phyloP scores from a whole-genome alignment of 2,329 filamentous ascomycete species.

The Xylariales sp. region DNA sequence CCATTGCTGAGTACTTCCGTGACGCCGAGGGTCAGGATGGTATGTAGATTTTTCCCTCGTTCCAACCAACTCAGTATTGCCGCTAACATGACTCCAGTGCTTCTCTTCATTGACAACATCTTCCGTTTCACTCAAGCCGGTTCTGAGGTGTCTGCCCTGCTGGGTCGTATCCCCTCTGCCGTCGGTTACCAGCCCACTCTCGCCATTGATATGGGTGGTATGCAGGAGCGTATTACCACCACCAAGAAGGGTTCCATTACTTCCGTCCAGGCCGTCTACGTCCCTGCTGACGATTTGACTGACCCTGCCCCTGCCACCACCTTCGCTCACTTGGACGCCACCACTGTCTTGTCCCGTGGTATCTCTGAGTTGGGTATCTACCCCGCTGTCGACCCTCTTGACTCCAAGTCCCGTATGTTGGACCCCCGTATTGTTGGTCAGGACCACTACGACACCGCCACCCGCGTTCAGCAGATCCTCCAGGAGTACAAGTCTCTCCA shows the following conservation, averaged over 20 bases:
- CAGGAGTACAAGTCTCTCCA: constrained; percentile 99
- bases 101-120: constrained; percentile 99
- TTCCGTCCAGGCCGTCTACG: constrained; percentile 99
- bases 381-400: constrained; percentile 98
- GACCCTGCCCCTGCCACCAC: constrained; percentile 98
- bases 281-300: constrained; percentile 99
- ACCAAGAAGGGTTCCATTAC: constrained; percentile 99
- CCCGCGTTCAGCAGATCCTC: constrained; percentile 96
- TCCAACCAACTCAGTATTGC: not conserved
- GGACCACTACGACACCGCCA: constrained; percentile 94
- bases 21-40: constrained; percentile 78
- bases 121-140: constrained; percentile 99
- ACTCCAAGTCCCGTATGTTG: constrained; percentile 99
- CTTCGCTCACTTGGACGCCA: constrained; percentile 99
- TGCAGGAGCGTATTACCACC: constrained; percentile 99
- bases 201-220: constrained; percentile 96
- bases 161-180: constrained; percentile 99
- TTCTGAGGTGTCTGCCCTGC: constrained; percentile 98
- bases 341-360: constrained; percentile 99
- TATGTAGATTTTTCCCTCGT: constrained; percentile 32
- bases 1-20: constrained; percentile 79
- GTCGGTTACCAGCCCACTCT: constrained; percentile 99
- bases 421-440: constrained; percentile 98
- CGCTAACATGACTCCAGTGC: constrained; percentile 50
- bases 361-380: constrained; percentile 99